Evolutionary conservation across 2,329 filamentous ascomycete species (phyloP).

Genomic region (Colletotrichum higginsianum): DNA sequence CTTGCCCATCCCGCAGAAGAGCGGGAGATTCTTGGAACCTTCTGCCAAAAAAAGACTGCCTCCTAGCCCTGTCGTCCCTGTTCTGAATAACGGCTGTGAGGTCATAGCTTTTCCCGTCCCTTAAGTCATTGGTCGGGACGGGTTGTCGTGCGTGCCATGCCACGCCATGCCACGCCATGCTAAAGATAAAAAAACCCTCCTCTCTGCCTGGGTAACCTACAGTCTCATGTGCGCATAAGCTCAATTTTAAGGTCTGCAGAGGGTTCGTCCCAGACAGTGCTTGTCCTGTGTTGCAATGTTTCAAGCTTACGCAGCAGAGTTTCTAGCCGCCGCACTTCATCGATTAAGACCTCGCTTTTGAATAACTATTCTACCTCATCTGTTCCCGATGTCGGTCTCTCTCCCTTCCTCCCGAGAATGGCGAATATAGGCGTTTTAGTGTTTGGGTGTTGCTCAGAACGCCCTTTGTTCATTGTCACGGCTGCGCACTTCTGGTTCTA

Average conservation of each 20-base stretch:
- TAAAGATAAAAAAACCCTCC: constrained; percentile 16
- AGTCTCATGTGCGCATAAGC: constrained; percentile 23
- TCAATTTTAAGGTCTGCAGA: constrained; percentile 32
- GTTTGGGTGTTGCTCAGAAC: not conserved
- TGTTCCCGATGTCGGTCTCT: constrained; percentile 9
- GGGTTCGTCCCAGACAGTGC: constrained; percentile 38
- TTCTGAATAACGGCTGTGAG: constrained; percentile 30
- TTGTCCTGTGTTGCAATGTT: constrained; percentile 11
- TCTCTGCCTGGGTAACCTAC: not conserved
- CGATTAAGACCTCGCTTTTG: not conserved
- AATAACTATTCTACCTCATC: not conserved
- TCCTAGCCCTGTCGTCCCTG: constrained; percentile 11
- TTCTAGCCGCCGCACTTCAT: not conserved
- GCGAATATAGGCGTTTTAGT: too few relatives aligned
- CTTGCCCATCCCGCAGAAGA: constrained; percentile 36
- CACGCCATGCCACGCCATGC: constrained; percentile 1
- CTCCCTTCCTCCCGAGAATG: too few relatives aligned
- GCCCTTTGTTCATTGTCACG: not conserved
- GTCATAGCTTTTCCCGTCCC: constrained; percentile 36
- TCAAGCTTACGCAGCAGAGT: constrained; percentile 11
- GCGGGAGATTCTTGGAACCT: constrained; percentile 39
- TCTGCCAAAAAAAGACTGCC: constrained; percentile 23
- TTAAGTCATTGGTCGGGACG: constrained; percentile 24
- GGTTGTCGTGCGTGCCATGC: constrained; percentile 1
- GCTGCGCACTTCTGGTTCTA: too few relatives aligned